Base-by-base conservation (phyloP, 2,329 filamentous ascomycete species). In the Sclerotinia subarctica region DNA sequence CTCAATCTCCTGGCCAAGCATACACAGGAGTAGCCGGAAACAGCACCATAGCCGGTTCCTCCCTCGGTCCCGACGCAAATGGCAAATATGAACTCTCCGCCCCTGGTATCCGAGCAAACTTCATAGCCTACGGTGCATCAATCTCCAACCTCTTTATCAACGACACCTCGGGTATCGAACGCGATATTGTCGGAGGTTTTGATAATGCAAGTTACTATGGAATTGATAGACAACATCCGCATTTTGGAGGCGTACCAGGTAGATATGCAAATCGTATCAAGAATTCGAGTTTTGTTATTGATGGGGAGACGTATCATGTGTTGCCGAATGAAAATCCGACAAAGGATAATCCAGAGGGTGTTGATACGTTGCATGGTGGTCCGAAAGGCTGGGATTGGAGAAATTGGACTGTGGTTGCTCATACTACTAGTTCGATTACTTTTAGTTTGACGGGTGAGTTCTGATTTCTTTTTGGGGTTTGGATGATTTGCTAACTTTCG, bases 231-330 rank as follows among this genome's bases (percentile, higher is more conserved):
- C 81, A 84, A 70, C 90, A 93, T 77, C 87, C 86, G 63, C 90
- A 93, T 81, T 88, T 90, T 72, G 91, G 90, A 69, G 82, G 87
- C 73, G 87, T 94, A 0, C 90, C 90, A 0, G 90, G 90, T 58
- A 88, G 91, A 67, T 94, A 94, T 77, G 91, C 91, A 69, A 94
- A 94, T 78, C 88, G 91, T 72, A 93, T 93, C 82, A 88, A 87
- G 82, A 93, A 93, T 81, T 88, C 86, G 78, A 89, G 85, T 7
- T 92, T 92, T 75, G 83, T 81, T 69, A 86, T 92, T 68, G 89
- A 91, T 72, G 89, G 88, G 64, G 78, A 80, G 66, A 80, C 78
- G 4, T 91, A 86, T 78, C 78, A 88, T 69, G 79, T 90, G 67
- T 74, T 80, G 49, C 81, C 88, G 60, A 92, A 92, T 77, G 89